Evolutionary conservation across 192 early-diverging fungal species (phyloP).

Genomic region (Paraglomus brasilianum): DNA sequence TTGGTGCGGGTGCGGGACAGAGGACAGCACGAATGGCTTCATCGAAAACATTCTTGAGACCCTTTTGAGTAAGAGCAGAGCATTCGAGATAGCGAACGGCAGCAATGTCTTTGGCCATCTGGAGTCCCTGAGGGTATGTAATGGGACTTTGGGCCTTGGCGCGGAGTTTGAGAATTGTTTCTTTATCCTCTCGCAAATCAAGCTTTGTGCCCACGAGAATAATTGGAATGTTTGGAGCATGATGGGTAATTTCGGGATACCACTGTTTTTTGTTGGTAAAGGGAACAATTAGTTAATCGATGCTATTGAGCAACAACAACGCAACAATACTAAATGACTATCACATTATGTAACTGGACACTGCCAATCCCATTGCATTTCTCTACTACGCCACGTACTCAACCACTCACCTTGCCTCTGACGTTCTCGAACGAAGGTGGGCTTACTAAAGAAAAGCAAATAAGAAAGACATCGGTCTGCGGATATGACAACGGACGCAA

Average conservation of each 20-base stretch:
- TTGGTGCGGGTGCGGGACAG: conserved; percentile 62
- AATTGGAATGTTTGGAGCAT: conserved; percentile 88
- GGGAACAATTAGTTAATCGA: neutral
- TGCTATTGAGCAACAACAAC: conserved; percentile 26
- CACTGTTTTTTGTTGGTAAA: conserved; percentile 54
- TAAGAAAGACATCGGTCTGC: conserved; percentile 97
- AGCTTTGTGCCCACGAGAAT: conserved; percentile 97
- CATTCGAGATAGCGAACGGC: conserved; percentile 96
- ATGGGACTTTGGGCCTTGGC: conserved; percentile 88
- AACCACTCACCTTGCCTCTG: conserved; percentile 75
- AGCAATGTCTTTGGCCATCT: conserved; percentile 85
- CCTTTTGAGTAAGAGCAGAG: conserved; percentile 96
- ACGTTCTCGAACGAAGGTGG: conserved; percentile 98
- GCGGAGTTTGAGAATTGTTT: conserved; percentile 85
- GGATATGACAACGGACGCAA: conserved; percentile 97
- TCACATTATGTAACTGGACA: neutral
- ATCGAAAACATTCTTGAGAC: conserved; percentile 98
- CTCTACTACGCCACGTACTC: neutral
- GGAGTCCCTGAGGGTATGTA: conserved; percentile 81
- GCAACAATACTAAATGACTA: conserved; percentile 16
- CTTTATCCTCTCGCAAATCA: conserved; percentile 92
- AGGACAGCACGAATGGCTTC: conserved; percentile 96
- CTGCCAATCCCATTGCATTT: neutral
- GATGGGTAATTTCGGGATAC: conserved; percentile 94
- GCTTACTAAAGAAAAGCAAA: conserved; percentile 96